Evolutionary conservation across 805 yeast genomes (phyloP).

Genomic region (Starmera quercuum): DNA sequence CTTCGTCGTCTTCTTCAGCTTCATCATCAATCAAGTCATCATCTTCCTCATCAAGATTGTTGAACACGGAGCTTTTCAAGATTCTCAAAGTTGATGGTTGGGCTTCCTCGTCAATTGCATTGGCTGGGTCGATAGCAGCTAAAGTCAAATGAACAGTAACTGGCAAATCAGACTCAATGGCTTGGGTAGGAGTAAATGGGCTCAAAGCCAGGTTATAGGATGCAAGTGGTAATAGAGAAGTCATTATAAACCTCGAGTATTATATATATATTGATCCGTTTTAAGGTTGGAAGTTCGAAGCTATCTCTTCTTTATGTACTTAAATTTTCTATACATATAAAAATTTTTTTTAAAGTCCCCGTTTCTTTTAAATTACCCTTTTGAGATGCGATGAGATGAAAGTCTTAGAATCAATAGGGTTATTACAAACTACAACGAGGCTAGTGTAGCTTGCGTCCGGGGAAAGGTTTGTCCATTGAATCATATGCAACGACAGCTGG

Average conservation of each 20-base stretch:
- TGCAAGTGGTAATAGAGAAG: constrained; percentile 74
- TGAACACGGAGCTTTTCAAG: constrained; percentile 53
- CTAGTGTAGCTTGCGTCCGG: too few species aligned
- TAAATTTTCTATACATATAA: too few species aligned
- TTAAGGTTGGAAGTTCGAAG: too few species aligned
- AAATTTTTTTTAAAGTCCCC: too few species aligned
- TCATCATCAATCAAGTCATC: constrained; percentile 40
- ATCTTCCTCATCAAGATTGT: constrained; percentile 39
- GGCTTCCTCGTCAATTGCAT: constrained; percentile 66
- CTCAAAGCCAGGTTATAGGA: constrained; percentile 77
- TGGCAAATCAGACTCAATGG: constrained; percentile 80
- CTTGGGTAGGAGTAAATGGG: constrained; percentile 86
- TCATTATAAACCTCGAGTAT: constrained; percentile 35
- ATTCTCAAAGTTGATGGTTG: constrained; percentile 88
- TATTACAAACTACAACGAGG: too few species aligned
- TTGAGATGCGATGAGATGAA: too few species aligned
- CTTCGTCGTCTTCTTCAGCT: constrained; percentile 29
- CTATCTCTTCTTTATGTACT: too few species aligned
- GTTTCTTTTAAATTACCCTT: too few species aligned
- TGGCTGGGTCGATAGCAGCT: constrained; percentile 91
- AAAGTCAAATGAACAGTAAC: constrained; percentile 85
- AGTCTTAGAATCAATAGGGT: too few species aligned
- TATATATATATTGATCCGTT: neutral
- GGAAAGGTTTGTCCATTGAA: too few species aligned
- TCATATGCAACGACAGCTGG: too few species aligned